Percentiles rank a stretch among this genome's conserved stretches.
Evolutionary conservation across 805 yeast species (phyloP).

Genomic region (Yamadazyma philogaea): DNA sequence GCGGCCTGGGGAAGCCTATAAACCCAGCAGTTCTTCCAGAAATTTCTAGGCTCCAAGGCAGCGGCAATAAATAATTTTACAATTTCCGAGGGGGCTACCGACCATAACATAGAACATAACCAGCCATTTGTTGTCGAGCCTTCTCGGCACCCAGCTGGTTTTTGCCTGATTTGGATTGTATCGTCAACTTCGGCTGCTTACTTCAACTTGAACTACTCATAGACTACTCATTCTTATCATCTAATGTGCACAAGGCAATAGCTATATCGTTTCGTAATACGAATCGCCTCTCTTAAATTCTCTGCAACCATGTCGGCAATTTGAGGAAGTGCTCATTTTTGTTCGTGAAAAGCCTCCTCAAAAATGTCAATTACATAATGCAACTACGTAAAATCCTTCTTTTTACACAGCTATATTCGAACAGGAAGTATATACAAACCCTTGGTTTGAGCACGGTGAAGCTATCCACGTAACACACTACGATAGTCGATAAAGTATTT

Average conservation of each 20-base stretch:
- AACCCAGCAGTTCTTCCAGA: not conserved
- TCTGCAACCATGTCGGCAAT: not conserved
- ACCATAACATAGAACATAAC: slow-evolving; percentile 2
- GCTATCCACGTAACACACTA: no score
- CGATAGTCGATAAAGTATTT: no score
- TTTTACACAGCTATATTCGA: no score
- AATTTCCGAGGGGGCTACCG: slow-evolving; percentile 7
- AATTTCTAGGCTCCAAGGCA: not conserved
- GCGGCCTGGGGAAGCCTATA: not conserved
- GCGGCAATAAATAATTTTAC: not conserved
- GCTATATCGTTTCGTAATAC: no score
- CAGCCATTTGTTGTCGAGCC: slow-evolving; percentile 11
- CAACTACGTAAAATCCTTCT: no score
- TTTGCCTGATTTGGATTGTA: slow-evolving; percentile 3
- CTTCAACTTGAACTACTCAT: no score
- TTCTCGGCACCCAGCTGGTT: slow-evolving; percentile 1
- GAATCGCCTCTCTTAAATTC: not conserved
- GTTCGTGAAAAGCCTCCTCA: slow-evolving; percentile 3
- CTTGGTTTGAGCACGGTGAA: no score
- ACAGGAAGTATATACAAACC: no score
- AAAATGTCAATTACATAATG: no score
- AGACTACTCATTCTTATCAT: no score
- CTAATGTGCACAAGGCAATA: no score
- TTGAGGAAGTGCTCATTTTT: not conserved
- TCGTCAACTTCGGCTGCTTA: no score